phyloP scores from a whole-genome alignment of 2,329 filamentous ascomycete species.

The Rhynchosporium agropyri region DNA sequence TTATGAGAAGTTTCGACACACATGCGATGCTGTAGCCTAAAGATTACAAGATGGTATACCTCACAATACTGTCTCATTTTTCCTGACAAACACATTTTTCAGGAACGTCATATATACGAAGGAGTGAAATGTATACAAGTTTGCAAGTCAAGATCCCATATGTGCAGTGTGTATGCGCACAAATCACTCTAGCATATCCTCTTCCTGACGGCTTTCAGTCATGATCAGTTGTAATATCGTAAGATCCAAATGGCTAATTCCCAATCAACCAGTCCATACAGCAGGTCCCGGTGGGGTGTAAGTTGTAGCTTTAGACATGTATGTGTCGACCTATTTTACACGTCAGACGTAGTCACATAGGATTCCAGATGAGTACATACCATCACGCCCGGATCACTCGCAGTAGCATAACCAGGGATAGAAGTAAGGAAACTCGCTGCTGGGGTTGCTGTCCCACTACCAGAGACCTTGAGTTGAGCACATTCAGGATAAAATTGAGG shows the following conservation, averaged over 20 bases:
- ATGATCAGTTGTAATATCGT: not conserved
- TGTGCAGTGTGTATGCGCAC: not conserved
- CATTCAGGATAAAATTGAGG: constrained; percentile 60
- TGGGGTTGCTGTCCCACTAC: constrained; percentile 50
- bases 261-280: constrained; percentile 45
- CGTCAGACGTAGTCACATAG: not conserved
- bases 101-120: not conserved
- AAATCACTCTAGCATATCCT: not conserved
- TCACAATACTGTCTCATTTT: no score
- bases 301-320: constrained; percentile 48
- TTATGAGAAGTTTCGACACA: not conserved
- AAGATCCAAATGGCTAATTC: not conserved
- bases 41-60: no score
- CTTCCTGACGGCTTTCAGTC: not conserved
- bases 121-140: not conserved
- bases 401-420: constrained; percentile 34
- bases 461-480: constrained; percentile 55
- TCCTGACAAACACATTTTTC: no score
- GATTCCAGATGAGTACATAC: constrained; percentile 39
- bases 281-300: constrained; percentile 53
- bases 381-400: constrained; percentile 33
- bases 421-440: constrained; percentile 29
- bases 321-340: constrained; percentile 49
- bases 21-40: no score
- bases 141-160: not conserved